Conservation (phyloP, 176 grass and related monocot genomes). For the Raddia guianensis region DNA sequence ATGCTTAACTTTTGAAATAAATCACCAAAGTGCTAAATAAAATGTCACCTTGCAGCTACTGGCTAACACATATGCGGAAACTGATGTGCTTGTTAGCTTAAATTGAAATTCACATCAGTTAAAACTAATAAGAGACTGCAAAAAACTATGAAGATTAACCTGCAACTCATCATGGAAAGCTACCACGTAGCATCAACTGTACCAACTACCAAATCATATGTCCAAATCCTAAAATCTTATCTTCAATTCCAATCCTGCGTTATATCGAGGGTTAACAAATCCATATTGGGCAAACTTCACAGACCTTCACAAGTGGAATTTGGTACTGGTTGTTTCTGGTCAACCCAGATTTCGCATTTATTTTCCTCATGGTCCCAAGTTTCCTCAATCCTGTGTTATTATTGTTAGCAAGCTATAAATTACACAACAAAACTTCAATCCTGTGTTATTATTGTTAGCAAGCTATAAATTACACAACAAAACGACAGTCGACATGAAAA, state of each 20-base stretch:
- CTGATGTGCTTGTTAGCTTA: background rate
- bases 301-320: background rate
- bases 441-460: too few relatives aligned
- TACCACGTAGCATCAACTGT: background rate
- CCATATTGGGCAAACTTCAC: background rate
- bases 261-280: background rate
- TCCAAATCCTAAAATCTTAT: background rate
- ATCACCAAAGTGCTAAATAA: background rate
- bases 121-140: constrained; percentile 5
- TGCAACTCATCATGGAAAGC: background rate
- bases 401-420: background rate
- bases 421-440: background rate
- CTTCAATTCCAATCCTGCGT: background rate
- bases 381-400: background rate
- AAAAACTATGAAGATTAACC: background rate
- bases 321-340: background rate
- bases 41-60: background rate
- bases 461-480: background rate
- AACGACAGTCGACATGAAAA: background rate
- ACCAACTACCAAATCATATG: background rate
- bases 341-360: background rate
- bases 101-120: background rate
- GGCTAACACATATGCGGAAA: background rate
- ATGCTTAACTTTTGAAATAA: background rate
- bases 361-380: background rate